Percentiles rank a stretch among this genome's conserved stretches.
Evolutionary conservation across 1,284 basidiomycete species (phyloP).

Genomic region (Stygiomarasmius scandens): DNA sequence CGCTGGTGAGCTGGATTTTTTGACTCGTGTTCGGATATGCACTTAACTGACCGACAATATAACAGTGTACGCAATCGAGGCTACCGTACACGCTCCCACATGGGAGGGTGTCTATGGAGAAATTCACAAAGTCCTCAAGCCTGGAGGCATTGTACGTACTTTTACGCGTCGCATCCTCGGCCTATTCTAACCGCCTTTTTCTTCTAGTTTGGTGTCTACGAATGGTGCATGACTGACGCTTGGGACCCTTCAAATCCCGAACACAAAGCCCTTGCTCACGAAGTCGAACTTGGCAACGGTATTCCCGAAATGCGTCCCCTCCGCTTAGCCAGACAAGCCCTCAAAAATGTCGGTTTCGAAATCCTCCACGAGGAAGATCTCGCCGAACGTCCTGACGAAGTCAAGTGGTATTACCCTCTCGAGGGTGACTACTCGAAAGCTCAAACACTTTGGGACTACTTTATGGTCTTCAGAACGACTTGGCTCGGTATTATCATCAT

Average conservation of each 20-base stretch:
- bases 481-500: constrained; percentile 86
- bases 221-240: constrained; percentile 97
- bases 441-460: constrained; percentile 92
- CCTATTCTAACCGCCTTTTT: neutral
- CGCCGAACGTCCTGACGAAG: constrained; percentile 79
- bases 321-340: constrained; percentile 72
- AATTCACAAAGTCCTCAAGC: constrained; percentile 95
- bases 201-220: constrained; percentile 90
- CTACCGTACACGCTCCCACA: constrained; percentile 93
- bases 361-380: constrained; percentile 94
- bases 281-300: constrained; percentile 91
- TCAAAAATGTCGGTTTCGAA: constrained; percentile 86
- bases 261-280: constrained; percentile 93
- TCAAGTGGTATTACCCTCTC: constrained; percentile 96
- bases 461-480: constrained; percentile 90
- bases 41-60: constrained; percentile 2
- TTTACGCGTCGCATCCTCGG: neutral
- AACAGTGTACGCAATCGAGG: constrained; percentile 94
- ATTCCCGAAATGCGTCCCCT: constrained; percentile 97
- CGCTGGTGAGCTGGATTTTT: constrained; percentile 63
- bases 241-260: constrained; percentile 88
- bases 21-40: constrained; percentile 7
- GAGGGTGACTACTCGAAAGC: constrained; percentile 92
- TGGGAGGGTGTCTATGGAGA: constrained; percentile 96
- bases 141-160: constrained; percentile 85